These are phyloP conservation scores for Arthroderma sp. DNA, from an alignment of 2,329 filamentous ascomycete genomes.

Conservation along the genomic window DNA sequence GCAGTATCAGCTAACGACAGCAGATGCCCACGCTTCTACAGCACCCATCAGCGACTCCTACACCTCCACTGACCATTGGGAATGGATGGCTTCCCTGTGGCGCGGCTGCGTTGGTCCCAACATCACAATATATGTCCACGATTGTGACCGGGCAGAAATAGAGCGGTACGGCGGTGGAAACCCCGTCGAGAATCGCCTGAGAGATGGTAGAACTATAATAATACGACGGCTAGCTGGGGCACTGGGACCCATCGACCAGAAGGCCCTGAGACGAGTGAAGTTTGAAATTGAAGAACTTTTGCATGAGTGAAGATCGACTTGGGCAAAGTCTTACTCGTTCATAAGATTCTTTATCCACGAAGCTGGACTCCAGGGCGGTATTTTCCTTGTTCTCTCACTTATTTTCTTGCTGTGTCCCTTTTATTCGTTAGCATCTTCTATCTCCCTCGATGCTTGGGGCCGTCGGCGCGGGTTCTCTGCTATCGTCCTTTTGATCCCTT, in stretches of 20 bases:
- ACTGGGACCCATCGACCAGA: conserved; percentile 45
- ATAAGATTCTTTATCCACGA: too few relatives aligned
- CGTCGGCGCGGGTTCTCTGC: too few relatives aligned
- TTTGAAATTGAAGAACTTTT: conserved; percentile 76
- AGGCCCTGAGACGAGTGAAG: conserved; percentile 57
- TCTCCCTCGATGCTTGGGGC: too few relatives aligned
- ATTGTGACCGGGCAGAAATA: conserved; percentile 29
- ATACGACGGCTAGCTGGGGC: conserved; percentile 33
- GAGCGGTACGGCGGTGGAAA: conserved; percentile 26
- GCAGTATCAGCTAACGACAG: conserved; percentile 65
- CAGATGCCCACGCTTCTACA: conserved; percentile 59
- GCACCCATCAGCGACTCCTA: conserved; percentile 68
- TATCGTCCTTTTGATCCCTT: too few relatives aligned
- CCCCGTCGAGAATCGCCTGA: conserved; percentile 43
- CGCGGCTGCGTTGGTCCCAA: conserved; percentile 73
- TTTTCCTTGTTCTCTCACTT: too few relatives aligned
- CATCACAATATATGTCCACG: conserved; percentile 33
- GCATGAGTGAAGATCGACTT: conserved; percentile 18
- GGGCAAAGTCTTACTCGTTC: too few relatives aligned
- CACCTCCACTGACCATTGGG: conserved; percentile 80
- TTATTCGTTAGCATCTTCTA: too few relatives aligned
- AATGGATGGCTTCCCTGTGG: conserved; percentile 94
- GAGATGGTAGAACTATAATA: conserved; percentile 38
- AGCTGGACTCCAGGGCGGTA: too few relatives aligned
- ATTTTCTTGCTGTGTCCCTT: too few relatives aligned